phyloP scores from a whole-genome alignment of 352 stramenopile genomes.

The Blastocystis sp. region DNA sequence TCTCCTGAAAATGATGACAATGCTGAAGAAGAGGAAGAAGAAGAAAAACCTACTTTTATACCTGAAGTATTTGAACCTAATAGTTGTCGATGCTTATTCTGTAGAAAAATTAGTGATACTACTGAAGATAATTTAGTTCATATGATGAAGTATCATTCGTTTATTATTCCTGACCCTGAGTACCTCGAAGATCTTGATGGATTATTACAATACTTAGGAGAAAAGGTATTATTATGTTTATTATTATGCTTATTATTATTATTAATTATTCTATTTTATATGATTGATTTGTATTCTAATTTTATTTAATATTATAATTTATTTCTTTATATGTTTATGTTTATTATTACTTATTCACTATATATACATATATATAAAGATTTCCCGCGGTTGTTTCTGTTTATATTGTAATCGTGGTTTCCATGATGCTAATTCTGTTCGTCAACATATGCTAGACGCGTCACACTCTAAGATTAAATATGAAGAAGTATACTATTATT shows the following conservation, averaged over 20 bases:
- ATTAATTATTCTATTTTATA: no score
- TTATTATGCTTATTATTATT: no score
- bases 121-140: conserved; percentile 50
- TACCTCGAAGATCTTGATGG: conserved; percentile 63
- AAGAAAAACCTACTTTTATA: neutral
- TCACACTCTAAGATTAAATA: conserved; percentile 70
- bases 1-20: conserved; percentile 49
- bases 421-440: conserved; percentile 56
- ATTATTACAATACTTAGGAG: conserved; percentile 60
- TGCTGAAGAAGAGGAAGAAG: conserved; percentile 37
- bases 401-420: conserved; percentile 59
- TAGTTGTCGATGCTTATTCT: conserved; percentile 18
- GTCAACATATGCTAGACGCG: conserved; percentile 71
- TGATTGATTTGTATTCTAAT: no score
- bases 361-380: conserved; percentile 64
- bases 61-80: conserved; percentile 22
- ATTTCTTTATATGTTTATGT: no score
- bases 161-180: conserved; percentile 72
- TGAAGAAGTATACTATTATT: no score
- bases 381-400: conserved; percentile 70
- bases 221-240: conserved; percentile 53
- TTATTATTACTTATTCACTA: no score
- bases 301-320: no score
- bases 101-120: neutral
- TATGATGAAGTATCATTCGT: conserved; percentile 60